Evolutionary conservation across 2,329 filamentous ascomycete genomes (phyloP).

Genomic region (Trichothecium roseum): DNA sequence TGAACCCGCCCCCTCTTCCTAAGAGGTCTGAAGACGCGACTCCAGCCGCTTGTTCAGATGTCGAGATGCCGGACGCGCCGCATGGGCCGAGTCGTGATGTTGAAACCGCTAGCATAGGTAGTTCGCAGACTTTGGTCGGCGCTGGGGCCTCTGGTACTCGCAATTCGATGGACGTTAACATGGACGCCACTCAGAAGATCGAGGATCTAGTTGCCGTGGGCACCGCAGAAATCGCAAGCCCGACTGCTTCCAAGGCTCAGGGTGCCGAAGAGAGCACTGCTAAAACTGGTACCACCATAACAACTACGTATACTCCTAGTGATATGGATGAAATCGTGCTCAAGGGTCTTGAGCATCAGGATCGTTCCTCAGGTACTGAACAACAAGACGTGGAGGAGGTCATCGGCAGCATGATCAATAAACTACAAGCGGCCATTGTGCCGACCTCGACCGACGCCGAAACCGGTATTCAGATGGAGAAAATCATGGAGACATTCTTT

Average conservation of each 20-base stretch:
- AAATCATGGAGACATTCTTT: conserved; percentile 62
- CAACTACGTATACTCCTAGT: too few relatives aligned
- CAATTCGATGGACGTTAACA: conserved; percentile 13
- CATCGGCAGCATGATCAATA: conserved; percentile 83
- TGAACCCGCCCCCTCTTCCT: conserved; percentile 37
- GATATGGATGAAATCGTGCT: conserved; percentile 36
- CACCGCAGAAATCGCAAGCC: too few relatives aligned
- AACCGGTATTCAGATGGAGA: conserved; percentile 69
- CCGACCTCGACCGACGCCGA: conserved; percentile 50
- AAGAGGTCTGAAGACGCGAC: conserved; percentile 32
- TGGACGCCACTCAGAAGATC: conserved; percentile 12
- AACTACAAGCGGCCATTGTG: conserved; percentile 79
- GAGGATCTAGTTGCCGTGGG: too few relatives aligned
- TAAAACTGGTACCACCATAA: too few relatives aligned
- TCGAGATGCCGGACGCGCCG: conserved; percentile 10
- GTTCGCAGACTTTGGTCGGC: conserved; percentile 2
- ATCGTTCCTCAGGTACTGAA: conserved; percentile 41
- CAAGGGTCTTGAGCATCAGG: conserved; percentile 33
- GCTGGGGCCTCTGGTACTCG: conserved; percentile 2
- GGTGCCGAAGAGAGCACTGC: too few relatives aligned
- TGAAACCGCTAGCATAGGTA: too few relatives aligned
- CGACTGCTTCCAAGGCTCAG: conserved; percentile 2
- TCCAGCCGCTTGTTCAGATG: conserved; percentile 11
- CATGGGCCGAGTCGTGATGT: conserved; percentile 8
- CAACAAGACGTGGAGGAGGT: conserved; percentile 97